phyloP scores from a whole-genome alignment of 2,329 filamentous ascomycete species.

The Xenosphaeropsis pyriputrescens region DNA sequence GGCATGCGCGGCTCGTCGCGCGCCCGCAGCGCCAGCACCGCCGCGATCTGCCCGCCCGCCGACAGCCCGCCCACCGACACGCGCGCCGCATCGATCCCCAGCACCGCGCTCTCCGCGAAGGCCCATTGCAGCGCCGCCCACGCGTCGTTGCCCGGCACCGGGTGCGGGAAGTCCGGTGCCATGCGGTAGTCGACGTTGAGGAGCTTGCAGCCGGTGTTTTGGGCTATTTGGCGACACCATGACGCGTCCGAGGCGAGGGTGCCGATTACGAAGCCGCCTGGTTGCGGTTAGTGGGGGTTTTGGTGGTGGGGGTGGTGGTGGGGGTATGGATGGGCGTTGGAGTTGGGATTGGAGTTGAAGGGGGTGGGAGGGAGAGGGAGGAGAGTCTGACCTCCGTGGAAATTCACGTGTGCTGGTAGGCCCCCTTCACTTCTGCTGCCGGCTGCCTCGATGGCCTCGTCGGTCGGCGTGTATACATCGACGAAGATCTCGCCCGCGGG shows the following conservation, averaged over 20 bases:
- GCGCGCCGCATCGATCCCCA: slow-evolving; percentile 5
- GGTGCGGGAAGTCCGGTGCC: slow-evolving; percentile 29
- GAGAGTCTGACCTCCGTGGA: slow-evolving; percentile 4
- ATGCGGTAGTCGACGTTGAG: slow-evolving; percentile 25
- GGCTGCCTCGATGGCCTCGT: slow-evolving; percentile 5
- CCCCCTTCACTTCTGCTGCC: slow-evolving; percentile 4
- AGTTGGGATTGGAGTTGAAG: background rate
- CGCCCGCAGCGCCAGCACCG: slow-evolving; percentile 6
- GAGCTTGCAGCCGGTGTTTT: slow-evolving; percentile 11
- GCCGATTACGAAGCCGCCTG: slow-evolving; percentile 10
- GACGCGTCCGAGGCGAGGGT: slow-evolving; percentile 6
- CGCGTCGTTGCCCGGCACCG: slow-evolving; percentile 24
- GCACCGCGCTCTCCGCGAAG: slow-evolving; percentile 3
- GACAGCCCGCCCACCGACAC: slow-evolving; percentile 8
- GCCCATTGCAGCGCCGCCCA: slow-evolving; percentile 28
- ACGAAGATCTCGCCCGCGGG: slow-evolving; percentile 8
- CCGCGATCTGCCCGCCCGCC: slow-evolving; percentile 8
- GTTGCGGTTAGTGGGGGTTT: background rate
- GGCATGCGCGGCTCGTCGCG: slow-evolving; percentile 12
- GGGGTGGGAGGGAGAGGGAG: too few species aligned
- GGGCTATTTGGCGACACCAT: slow-evolving; percentile 9
- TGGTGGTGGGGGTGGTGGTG: too few species aligned
- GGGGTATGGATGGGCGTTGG: background rate
- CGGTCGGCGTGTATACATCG: slow-evolving; percentile 7
- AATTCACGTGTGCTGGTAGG: slow-evolving; percentile 9